Evolutionary conservation across 2,329 filamentous ascomycete species (phyloP).

Genomic region (Hirsutella minnesotensis): DNA sequence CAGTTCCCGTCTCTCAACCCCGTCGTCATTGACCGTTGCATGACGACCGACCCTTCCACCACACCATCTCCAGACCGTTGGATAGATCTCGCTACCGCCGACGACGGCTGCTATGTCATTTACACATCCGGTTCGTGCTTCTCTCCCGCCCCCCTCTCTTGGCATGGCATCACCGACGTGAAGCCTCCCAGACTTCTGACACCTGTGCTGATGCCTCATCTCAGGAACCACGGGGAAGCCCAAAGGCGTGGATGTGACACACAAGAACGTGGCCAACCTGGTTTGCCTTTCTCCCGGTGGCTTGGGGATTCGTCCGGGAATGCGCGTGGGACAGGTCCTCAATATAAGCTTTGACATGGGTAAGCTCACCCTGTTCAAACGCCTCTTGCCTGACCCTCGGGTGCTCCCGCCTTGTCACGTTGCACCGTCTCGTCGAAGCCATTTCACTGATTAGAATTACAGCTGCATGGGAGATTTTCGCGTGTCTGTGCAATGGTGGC

Average conservation of each 20-base stretch:
- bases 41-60: neutral
- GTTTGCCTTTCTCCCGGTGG: conserved; percentile 37
- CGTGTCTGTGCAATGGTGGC: conserved; percentile 43
- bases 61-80: conserved; percentile 6
- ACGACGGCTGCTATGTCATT: conserved; percentile 33
- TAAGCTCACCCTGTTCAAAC: conserved; percentile 18
- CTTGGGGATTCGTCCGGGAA: conserved; percentile 36
- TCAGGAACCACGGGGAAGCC: conserved; percentile 41
- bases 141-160: neutral
- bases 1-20: conserved; percentile 12
- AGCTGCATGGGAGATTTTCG: conserved; percentile 51
- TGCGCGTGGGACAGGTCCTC: conserved; percentile 41
- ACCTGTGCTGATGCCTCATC: neutral
- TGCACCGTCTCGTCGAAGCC: neutral
- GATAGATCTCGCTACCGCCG: conserved; percentile 21
- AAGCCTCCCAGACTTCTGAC: neutral
- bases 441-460: conserved; percentile 4
- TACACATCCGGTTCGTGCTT: conserved; percentile 37
- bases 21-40: conserved; percentile 17
- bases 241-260: conserved; percentile 47
- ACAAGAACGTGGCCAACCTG: conserved; percentile 42
- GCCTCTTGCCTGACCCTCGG: conserved; percentile 3
- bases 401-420: neutral
- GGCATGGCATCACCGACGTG: neutral
- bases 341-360: conserved; percentile 52